phyloP scores from a whole-genome alignment of 2,329 filamentous ascomycete genomes.

The Atkinsonella texensis region DNA sequence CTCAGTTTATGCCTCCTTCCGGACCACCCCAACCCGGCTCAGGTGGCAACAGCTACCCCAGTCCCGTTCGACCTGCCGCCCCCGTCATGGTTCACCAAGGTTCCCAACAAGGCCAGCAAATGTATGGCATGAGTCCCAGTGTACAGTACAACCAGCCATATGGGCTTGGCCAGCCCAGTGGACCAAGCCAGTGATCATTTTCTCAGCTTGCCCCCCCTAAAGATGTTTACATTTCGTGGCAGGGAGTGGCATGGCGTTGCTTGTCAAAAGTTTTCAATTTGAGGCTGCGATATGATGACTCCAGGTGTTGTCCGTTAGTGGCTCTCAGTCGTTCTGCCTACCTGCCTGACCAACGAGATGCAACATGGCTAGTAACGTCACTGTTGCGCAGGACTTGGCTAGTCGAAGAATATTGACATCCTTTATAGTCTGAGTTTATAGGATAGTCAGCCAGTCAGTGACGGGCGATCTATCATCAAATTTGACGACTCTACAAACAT shows the following conservation, averaged over 20 bases:
- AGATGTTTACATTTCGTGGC: not conserved
- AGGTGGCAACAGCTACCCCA: conserved; percentile 71
- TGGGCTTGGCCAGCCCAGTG: conserved; percentile 51
- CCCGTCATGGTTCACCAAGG: conserved; percentile 93
- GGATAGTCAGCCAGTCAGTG: not conserved
- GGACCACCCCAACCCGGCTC: conserved; percentile 47
- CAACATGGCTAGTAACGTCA: not conserved
- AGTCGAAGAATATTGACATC: not conserved
- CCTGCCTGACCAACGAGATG: not conserved
- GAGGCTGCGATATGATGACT: not conserved
- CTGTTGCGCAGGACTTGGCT: not conserved
- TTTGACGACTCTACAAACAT: conserved; percentile 6
- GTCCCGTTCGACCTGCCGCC: conserved; percentile 65
- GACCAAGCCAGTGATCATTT: conserved; percentile 52
- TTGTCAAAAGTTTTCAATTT: not conserved
- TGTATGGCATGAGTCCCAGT: conserved; percentile 64
- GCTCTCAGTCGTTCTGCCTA: not conserved
- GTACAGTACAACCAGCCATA: conserved; percentile 68
- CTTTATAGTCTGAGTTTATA: conserved; percentile 2
- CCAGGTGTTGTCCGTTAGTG: not conserved
- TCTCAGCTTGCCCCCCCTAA: not conserved
- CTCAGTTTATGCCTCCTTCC: conserved; percentile 51
- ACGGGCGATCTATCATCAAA: conserved; percentile 1
- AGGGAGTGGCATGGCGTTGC: not conserved
- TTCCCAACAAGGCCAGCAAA: conserved; percentile 78